Base-by-base conservation (phyloP, 2,329 filamentous ascomycete genomes). In the Fusarium sp. region DNA sequence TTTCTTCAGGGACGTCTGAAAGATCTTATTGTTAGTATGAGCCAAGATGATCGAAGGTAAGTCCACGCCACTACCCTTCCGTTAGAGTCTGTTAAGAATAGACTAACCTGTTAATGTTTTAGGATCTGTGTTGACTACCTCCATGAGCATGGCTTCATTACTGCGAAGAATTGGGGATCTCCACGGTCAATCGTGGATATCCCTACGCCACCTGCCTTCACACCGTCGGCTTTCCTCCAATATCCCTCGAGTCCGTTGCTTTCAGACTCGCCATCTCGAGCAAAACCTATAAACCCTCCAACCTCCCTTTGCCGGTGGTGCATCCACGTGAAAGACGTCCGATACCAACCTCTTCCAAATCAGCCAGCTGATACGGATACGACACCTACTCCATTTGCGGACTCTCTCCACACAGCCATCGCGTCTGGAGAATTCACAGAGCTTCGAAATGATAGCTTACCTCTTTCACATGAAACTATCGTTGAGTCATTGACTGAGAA, bases 71-170 rank as follows among this genome's bases (percentile, higher is more conserved):
- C 32, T 8, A 5, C 14, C 11, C 12, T 18, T 3, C 9, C 10
- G 8, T 2, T 10, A 27, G 2, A 25, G 25, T 10, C 2, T 10
- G 10, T 25, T 8, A 27, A 5, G 2, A 11, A 27, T 11, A 27
- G n/a, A 30, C 24, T 49, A 5, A 49, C 6, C 2, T 5, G 1
- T 8, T 0, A 5, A 0, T 2, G 2, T 3, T 3, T 2, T 3
- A 71, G 70, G 2, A 50, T 32, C 2, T 45, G 57, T 22, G 40
- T 66, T 12, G 16, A 71, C 15, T 71, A 70, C 22, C 59, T 73
- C 11, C 65, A 73, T 10, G 59, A 71, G n/a, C 59, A 65, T 3
- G 2, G 63, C 0, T 59, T 67, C n/a, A 2, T 12, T 6, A 12
- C 45, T 25, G 64, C 63, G 0, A 67, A 61, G 34, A 24, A 43